Evolutionary conservation across 2,329 filamentous ascomycete species (phyloP).

Genomic region (Coleophoma eucalyptorum): DNA sequence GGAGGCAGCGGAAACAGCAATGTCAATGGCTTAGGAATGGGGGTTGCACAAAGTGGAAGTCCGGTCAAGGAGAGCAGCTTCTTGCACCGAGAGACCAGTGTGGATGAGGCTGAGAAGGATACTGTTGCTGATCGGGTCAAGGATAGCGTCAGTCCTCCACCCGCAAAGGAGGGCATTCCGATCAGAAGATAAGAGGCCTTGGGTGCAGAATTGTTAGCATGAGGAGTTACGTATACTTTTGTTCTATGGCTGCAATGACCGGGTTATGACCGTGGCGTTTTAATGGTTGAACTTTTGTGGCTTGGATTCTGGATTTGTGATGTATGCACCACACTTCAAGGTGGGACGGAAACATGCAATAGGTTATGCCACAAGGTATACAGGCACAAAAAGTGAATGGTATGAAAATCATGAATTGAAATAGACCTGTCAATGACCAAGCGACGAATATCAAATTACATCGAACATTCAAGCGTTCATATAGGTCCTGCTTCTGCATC

Average conservation of each 20-base stretch:
- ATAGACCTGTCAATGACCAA: too few relatives aligned
- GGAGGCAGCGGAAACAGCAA: slow-evolving; percentile 38
- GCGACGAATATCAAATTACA: too few relatives aligned
- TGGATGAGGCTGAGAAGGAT: slow-evolving; percentile 48
- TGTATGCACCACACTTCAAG: slow-evolving; percentile 2
- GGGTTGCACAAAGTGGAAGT: slow-evolving; percentile 61
- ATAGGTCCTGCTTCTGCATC: too few relatives aligned
- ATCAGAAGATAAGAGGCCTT: slow-evolving; percentile 51
- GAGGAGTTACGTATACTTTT: neutral
- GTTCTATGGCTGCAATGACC: slow-evolving; percentile 1
- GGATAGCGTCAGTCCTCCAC: slow-evolving; percentile 38
- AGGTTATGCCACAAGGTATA: too few relatives aligned
- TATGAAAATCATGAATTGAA: too few relatives aligned
- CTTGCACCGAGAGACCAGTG: slow-evolving; percentile 77
- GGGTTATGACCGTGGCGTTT: slow-evolving; percentile 22
- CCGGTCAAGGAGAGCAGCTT: slow-evolving; percentile 90
- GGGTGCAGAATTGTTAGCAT: slow-evolving; percentile 1
- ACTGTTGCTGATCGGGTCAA: slow-evolving; percentile 22
- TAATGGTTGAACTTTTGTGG: slow-evolving; percentile 12
- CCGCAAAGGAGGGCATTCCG: slow-evolving; percentile 51
- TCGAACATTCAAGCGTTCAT: too few relatives aligned
- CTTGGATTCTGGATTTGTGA: slow-evolving; percentile 11
- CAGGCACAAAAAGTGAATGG: too few relatives aligned
- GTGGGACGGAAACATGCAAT: too few relatives aligned
- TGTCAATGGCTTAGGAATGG: slow-evolving; percentile 39